Conservation (phyloP, 345 rosid genomes). For the Brassica rapa region DNA sequence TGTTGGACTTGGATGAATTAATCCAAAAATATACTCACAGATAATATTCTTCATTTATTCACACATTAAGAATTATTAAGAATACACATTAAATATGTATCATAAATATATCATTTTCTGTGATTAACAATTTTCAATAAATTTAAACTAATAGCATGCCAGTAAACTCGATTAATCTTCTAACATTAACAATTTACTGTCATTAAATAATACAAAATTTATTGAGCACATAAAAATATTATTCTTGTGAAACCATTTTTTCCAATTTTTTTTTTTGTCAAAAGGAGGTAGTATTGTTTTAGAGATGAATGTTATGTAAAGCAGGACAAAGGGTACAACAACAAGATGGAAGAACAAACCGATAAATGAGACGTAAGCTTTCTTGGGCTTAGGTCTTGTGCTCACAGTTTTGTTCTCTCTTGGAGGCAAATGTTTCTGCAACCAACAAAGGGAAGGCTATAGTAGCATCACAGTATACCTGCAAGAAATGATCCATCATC, state of each 20-base stretch:
- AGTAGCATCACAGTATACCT: constrained; percentile 97
- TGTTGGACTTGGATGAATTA: not conserved
- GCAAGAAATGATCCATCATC: constrained; percentile 16
- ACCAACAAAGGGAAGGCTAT: constrained; percentile 91
- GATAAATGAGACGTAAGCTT: not conserved
- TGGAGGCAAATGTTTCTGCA: constrained; percentile 87
- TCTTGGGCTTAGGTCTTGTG: constrained; percentile 18
- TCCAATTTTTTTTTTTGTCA: no score
- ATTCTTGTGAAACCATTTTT: no score
- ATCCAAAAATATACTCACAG: not conserved
- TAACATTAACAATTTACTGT: no score
- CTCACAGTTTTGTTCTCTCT: constrained; percentile 33
- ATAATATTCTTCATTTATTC: no score
- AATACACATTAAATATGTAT: no score
- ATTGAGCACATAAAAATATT: no score
- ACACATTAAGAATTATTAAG: no score
- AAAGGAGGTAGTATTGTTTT: not conserved
- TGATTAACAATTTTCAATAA: no score
- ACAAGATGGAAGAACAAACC: not conserved
- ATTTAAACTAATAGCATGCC: no score
- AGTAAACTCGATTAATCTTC: no score
- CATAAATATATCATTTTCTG: no score
- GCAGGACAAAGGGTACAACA: not conserved
- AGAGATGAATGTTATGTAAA: not conserved
- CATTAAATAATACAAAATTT: no score